A percentile compares a stretch with the other conserved stretches of the same genome.
phyloP scores from a whole-genome alignment of 2,329 filamentous ascomycete species.

The Fusarium cicatricum region DNA sequence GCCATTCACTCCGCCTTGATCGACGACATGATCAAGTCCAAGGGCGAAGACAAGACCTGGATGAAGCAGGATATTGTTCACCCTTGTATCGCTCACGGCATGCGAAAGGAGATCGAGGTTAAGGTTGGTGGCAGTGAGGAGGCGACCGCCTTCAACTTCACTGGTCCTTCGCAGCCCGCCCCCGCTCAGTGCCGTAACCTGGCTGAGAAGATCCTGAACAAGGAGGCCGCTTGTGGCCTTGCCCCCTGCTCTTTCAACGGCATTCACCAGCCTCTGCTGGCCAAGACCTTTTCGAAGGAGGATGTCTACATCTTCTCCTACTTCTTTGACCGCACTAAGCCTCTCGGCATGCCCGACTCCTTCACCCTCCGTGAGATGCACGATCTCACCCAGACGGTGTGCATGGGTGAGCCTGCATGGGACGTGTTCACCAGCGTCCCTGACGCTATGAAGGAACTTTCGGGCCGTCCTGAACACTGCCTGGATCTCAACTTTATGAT shows the following conservation, averaged over 20 bases:
- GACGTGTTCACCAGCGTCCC: constrained; percentile 79
- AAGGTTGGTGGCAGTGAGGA: constrained; percentile 69
- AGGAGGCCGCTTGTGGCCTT: constrained; percentile 82
- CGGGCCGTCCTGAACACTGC: constrained; percentile 87
- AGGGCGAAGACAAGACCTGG: constrained; percentile 71
- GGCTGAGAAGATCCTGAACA: constrained; percentile 89
- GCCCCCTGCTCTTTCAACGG: constrained; percentile 99
- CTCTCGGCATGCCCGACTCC: constrained; percentile 96
- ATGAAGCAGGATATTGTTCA: constrained; percentile 76
- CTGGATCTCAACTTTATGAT: constrained; percentile 97
- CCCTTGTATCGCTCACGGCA: constrained; percentile 86
- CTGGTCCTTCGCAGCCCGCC: constrained; percentile 77
- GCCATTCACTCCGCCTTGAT: constrained; percentile 82
- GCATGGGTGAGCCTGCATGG: constrained; percentile 80
- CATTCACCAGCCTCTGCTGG: constrained; percentile 89
- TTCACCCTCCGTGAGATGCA: constrained; percentile 93
- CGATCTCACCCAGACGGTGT: constrained; percentile 85
- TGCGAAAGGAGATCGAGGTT: constrained; percentile 77
- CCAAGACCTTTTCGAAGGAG: constrained; percentile 90
- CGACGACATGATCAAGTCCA: constrained; percentile 72
- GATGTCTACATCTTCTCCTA: constrained; percentile 98
- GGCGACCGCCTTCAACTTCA: constrained; percentile 79
- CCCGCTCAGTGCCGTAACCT: constrained; percentile 89
- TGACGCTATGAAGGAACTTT: constrained; percentile 80
- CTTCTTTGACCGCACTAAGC: constrained; percentile 94